phyloP scores from a whole-genome alignment of 1,284 basidiomycete genomes.

The Pseudozyma thailandica region DNA sequence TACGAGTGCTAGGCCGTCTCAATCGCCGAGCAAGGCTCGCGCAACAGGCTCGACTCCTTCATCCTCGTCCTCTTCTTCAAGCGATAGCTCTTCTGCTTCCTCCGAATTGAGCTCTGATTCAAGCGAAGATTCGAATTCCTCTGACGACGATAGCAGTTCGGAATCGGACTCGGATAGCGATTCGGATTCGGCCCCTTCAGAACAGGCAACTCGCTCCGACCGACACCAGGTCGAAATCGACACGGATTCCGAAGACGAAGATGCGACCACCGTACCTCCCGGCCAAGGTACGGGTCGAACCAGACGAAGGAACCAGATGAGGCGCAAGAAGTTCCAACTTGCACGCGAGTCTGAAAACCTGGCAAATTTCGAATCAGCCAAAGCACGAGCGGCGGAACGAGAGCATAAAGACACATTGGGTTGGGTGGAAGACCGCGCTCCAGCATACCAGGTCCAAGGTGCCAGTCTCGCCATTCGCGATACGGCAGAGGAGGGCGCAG shows the following conservation, averaged over 20 bases:
- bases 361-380: conserved; percentile 1
- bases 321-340: conserved; percentile 20
- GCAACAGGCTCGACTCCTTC: no score
- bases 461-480: not conserved
- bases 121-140: not conserved
- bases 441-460: conserved; percentile 4
- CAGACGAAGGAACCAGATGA: conserved; percentile 46
- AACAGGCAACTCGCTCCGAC: conserved; percentile 5
- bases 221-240: not conserved
- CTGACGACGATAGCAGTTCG: no score
- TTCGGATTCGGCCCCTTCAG: conserved; percentile 27
- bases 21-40: no score
- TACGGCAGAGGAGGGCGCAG: not conserved
- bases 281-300: conserved; percentile 49
- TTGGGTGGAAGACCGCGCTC: conserved; percentile 11
- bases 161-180: conserved; percentile 2
- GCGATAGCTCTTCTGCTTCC: conserved; percentile 1
- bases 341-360: conserved; percentile 14
- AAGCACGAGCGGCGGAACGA: not conserved
- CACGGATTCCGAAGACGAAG: not conserved
- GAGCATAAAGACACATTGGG: not conserved
- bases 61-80: conserved; percentile 9
- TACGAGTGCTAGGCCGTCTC: not conserved
- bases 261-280: conserved; percentile 21
- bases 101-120: conserved; percentile 3